phyloP scores from a whole-genome alignment of 2,329 filamentous ascomycete genomes.

The Xylaria sp. region DNA sequence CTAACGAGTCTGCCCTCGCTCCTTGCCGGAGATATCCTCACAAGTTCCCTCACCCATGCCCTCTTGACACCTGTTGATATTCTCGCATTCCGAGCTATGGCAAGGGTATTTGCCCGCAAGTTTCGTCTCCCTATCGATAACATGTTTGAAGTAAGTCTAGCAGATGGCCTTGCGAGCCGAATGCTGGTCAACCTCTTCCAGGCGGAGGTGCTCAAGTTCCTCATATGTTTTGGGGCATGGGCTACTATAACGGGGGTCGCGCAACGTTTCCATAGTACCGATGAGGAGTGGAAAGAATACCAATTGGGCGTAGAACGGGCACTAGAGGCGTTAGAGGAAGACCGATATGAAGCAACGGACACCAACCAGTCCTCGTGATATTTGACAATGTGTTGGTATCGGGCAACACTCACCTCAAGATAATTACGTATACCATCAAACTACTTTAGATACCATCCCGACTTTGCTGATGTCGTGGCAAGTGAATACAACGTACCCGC shows the following conservation, averaged over 20 bases:
- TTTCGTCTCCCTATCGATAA: constrained; percentile 46
- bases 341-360: background rate
- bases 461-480: too few relatives aligned
- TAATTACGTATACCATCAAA: too few relatives aligned
- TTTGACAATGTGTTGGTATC: background rate
- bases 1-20: constrained; percentile 57
- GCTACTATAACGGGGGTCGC: constrained; percentile 46
- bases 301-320: background rate
- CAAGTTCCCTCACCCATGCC: constrained; percentile 50
- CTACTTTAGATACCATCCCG: too few relatives aligned
- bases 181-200: constrained; percentile 53
- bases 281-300: constrained; percentile 50
- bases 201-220: constrained; percentile 52
- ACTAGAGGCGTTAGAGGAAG: background rate
- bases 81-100: constrained; percentile 51
- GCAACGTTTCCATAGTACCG: constrained; percentile 49
- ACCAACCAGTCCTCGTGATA: background rate
- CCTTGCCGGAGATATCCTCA: constrained; percentile 55
- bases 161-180: constrained; percentile 48
- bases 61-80: constrained; percentile 55
- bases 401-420: background rate
- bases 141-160: constrained; percentile 47
- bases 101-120: constrained; percentile 48
- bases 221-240: constrained; percentile 54
- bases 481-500: too few relatives aligned